phyloP scores from a whole-genome alignment of 2,329 filamentous ascomycete species.

The Curvularia hawaiiensis region DNA sequence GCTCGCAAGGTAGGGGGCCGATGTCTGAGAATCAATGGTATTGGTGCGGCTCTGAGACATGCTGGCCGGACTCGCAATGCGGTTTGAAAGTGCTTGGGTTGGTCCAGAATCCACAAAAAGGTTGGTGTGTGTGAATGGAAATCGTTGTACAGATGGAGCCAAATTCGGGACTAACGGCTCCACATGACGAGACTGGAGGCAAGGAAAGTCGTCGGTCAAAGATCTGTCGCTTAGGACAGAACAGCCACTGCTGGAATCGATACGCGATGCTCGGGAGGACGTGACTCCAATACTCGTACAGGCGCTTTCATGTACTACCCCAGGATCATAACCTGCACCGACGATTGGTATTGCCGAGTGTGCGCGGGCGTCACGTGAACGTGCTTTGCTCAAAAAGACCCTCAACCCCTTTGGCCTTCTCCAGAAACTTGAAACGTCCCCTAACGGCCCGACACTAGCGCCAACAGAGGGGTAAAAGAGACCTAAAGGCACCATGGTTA shows the following conservation, averaged over 20 bases:
- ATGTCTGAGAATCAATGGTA: constrained; percentile 55
- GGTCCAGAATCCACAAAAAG: constrained; percentile 28
- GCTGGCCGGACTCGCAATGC: constrained; percentile 39
- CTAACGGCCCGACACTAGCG: constrained; percentile 43
- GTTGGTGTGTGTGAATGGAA: constrained; percentile 43
- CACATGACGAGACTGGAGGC: constrained; percentile 52
- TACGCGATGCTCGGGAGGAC: constrained; percentile 41
- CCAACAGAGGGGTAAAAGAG: constrained; percentile 44
- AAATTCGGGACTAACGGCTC: constrained; percentile 55
- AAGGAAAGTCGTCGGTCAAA: constrained; percentile 35
- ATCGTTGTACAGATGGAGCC: constrained; percentile 50
- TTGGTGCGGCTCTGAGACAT: constrained; percentile 54
- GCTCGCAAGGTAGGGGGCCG: constrained; percentile 51
- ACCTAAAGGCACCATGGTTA: constrained; percentile 50
- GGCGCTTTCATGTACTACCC: constrained; percentile 45
- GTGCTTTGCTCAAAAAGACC: constrained; percentile 33
- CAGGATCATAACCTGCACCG: constrained; percentile 48
- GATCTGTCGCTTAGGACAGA: constrained; percentile 36
- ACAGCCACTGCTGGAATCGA: constrained; percentile 37
- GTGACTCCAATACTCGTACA: constrained; percentile 42
- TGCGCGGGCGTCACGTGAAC: constrained; percentile 38
- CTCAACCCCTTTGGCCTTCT: constrained; percentile 39
- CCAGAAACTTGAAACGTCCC: constrained; percentile 40
- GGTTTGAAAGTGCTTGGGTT: constrained; percentile 24
- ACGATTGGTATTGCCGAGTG: constrained; percentile 44